Base-by-base conservation (phyloP, 176 grass and related monocot genomes). In the Chrysopogon serrulatus region DNA sequence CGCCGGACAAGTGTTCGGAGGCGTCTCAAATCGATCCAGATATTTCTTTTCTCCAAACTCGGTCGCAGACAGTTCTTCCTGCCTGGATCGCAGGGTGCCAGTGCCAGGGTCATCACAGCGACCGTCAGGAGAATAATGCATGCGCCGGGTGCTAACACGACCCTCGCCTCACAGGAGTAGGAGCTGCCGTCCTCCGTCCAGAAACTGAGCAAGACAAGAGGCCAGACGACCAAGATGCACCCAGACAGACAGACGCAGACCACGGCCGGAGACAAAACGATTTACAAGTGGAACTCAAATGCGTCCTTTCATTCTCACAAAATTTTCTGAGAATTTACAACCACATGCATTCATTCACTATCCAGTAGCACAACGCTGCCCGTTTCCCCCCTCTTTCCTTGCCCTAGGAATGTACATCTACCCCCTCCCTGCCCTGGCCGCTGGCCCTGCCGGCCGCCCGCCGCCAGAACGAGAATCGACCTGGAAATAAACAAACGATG, bases 321-420 rank as follows among this genome's bases (percentile, higher is more conserved):
- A 91, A 87, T 78, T 91, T 87, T 78, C 69, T 81, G 75, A 83
- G 84, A 94, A 89, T 94, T 91, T 91, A 91, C 92, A 94, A 77
- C 78, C 61, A 74, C 47, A 89, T 85, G 87, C 48, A 86, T 84
- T 43, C 48, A 86, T 84, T 43, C 87, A 78, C 54, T 83, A 84
- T 74, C 75, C 84, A 28, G 59, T 30, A 83, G 74, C 79, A 84
- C 68, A 87, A 63, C 51, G 41, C 71, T 37, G 68, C 32, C 54
- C 63, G 71, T 56, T 75, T 36, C 66, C 63, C 54, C 61, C 32
- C 69, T 15, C 53, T 72, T 35, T 71, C 65, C 14, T 10, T 56
- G 67, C 83, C 88, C 92, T 88, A 86, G 40, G 77, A 91, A 94
- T 94, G 86, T 94, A 94, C 92, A 94, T 77, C 91, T 92, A 92